Percentiles rank a stretch among this genome's conserved stretches.
Conservation (phyloP, 2,329 filamentous ascomycete genomes). For the Aspergillus melleus region DNA sequence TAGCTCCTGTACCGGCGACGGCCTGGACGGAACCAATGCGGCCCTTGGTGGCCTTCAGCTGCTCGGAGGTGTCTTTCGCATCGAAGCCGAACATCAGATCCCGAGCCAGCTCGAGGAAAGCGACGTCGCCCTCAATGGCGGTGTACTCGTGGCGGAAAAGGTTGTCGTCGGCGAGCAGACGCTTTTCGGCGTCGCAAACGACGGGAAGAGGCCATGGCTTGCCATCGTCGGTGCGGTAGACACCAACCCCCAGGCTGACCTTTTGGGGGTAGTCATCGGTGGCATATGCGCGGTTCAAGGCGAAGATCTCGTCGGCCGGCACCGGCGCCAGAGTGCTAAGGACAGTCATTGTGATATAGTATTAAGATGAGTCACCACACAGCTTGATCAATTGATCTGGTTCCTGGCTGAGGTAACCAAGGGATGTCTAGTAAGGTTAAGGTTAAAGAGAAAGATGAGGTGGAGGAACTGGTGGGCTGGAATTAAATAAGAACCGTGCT, state of each 20-base stretch:
- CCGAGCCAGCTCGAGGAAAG: conserved; percentile 82
- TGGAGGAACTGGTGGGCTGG: conserved; percentile 11
- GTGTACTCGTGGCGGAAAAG: conserved; percentile 96
- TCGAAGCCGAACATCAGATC: conserved; percentile 70
- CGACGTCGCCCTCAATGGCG: conserved; percentile 80
- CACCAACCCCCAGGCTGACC: conserved; percentile 86
- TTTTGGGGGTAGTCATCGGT: conserved; percentile 72
- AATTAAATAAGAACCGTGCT: conserved; percentile 1
- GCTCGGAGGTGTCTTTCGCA: conserved; percentile 54
- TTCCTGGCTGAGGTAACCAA: not conserved
- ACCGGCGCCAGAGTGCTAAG: conserved; percentile 68
- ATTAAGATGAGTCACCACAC: not conserved
- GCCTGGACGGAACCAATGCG: conserved; percentile 75
- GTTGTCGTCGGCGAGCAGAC: conserved; percentile 79
- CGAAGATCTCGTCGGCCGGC: conserved; percentile 88
- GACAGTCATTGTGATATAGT: conserved; percentile 28
- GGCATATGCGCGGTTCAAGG: conserved; percentile 78
- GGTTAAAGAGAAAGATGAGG: conserved; percentile 5
- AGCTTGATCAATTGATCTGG: not conserved
- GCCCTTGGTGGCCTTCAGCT: conserved; percentile 38
- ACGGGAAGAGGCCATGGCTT: conserved; percentile 97
- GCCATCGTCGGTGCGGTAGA: conserved; percentile 86
- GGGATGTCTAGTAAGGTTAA: not conserved
- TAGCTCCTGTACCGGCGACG: conserved; percentile 92
- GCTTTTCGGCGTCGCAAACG: conserved; percentile 75